Percentiles rank a stretch among this genome's conserved stretches.
phyloP scores from a whole-genome alignment of 257 asterid genomes.

The Linderniella brevidens region DNA sequence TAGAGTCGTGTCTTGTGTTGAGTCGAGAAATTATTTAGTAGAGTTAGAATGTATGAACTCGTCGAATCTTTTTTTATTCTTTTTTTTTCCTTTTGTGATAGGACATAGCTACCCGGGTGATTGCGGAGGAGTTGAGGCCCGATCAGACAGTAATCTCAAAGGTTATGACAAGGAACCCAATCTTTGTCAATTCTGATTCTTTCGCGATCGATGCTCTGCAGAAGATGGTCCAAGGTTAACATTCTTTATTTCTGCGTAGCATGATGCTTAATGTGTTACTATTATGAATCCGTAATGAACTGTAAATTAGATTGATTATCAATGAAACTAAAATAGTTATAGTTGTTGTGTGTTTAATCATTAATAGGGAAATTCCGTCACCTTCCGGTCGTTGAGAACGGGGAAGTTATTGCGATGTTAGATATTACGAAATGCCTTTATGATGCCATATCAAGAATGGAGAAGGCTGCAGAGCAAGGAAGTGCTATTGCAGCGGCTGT shows the following conservation, averaged over 20 bases:
- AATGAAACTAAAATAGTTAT: too few relatives aligned
- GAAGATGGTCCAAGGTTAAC: conserved; percentile 93
- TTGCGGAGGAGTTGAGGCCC: conserved; percentile 89
- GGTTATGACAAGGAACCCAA: conserved; percentile 93
- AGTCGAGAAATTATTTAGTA: too few relatives aligned
- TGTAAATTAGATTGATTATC: too few relatives aligned
- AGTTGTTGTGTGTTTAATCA: neutral
- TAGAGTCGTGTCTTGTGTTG: too few relatives aligned
- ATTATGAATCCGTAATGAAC: neutral
- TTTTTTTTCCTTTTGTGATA: conserved; percentile 10
- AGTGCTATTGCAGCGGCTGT: conserved; percentile 96
- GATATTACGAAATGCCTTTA: conserved; percentile 92
- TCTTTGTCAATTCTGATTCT: conserved; percentile 73
- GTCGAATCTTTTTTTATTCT: conserved; percentile 2
- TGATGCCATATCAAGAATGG: conserved; percentile 97
- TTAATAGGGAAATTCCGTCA: conserved; percentile 78
- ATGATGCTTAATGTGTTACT: conserved; percentile 1
- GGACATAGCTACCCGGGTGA: conserved; percentile 91
- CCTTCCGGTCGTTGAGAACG: conserved; percentile 97
- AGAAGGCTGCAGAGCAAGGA: conserved; percentile 97
- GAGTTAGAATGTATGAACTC: neutral
- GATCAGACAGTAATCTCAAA: conserved; percentile 67
- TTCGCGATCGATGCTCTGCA: conserved; percentile 94
- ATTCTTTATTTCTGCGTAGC: conserved; percentile 5
- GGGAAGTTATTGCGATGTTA: conserved; percentile 86